Evolutionary conservation across 2,329 filamentous ascomycete genomes (phyloP).

Genomic region (Fusarium poae): DNA sequence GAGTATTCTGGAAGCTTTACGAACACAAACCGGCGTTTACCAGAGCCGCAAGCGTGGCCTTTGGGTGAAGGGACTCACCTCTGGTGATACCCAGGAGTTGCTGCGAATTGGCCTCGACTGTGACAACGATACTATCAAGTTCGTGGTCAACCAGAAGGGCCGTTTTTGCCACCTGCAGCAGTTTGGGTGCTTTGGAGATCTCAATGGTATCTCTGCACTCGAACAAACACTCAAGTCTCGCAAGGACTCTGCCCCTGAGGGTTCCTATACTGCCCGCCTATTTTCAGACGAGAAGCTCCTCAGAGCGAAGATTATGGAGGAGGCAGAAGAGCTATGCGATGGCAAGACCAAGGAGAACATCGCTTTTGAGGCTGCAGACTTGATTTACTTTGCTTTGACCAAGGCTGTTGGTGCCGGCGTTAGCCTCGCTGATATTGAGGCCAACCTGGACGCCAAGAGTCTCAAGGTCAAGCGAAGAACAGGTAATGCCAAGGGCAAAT

Average conservation of each 20-base stretch:
- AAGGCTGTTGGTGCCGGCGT: constrained; percentile 90
- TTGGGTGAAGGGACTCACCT: constrained; percentile 97
- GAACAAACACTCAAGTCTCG: constrained; percentile 88
- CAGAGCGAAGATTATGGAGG: constrained; percentile 97
- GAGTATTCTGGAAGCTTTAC: constrained; percentile 87
- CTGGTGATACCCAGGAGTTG: constrained; percentile 92
- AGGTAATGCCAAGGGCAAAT: constrained; percentile 94
- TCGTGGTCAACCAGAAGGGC: constrained; percentile 90
- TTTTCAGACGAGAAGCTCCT: constrained; percentile 93
- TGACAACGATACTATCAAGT: constrained; percentile 91
- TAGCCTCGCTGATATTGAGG: constrained; percentile 88
- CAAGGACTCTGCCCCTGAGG: constrained; percentile 84
- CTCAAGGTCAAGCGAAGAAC: constrained; percentile 93
- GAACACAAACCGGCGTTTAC: constrained; percentile 85
- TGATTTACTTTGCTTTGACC: constrained; percentile 95
- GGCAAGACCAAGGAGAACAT: constrained; percentile 85
- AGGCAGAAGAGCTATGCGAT: constrained; percentile 93
- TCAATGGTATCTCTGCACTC: constrained; percentile 83
- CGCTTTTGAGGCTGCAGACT: constrained; percentile 93
- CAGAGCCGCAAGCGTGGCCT: constrained; percentile 95
- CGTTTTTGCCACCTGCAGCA: constrained; percentile 95
- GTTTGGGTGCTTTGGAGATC: constrained; percentile 90
- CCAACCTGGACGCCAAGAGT: constrained; percentile 92
- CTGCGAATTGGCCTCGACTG: constrained; percentile 89
- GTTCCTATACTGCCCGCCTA: constrained; percentile 92